These are phyloP conservation scores for Pythium oligandrum DNA, from an alignment of 352 stramenopile species.

Conservation along the genomic window DNA sequence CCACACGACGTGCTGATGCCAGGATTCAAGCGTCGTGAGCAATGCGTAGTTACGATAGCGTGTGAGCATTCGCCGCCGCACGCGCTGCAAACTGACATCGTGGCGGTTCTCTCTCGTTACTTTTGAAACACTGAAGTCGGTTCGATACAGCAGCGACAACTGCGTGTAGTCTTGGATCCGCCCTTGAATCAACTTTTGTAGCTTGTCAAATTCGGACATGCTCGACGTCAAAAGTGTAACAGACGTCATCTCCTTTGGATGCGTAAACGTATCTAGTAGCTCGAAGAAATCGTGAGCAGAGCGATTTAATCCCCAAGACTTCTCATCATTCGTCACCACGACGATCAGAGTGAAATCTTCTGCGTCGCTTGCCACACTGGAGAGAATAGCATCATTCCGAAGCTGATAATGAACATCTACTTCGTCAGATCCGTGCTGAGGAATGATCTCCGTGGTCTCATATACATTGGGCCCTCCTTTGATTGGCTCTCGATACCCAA, in stretches of 20 bases:
- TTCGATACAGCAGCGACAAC: constrained; percentile 30
- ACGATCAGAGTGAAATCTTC: constrained; percentile 21
- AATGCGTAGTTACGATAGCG: constrained; percentile 45
- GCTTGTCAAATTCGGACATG: constrained; percentile 19
- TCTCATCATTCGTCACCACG: constrained; percentile 23
- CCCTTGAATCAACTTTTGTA: constrained; percentile 9
- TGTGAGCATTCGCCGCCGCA: constrained; percentile 31
- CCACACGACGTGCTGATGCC: constrained; percentile 39
- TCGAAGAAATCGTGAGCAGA: constrained; percentile 24
- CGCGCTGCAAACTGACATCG: constrained; percentile 17
- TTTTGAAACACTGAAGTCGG: constrained; percentile 20
- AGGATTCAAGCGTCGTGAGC: constrained; percentile 24
- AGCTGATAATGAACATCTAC: background rate
- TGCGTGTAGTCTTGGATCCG: constrained; percentile 19
- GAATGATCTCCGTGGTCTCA: constrained; percentile 2
- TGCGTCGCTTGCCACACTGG: too few species aligned
- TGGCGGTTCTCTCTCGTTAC: constrained; percentile 29
- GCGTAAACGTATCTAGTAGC: constrained; percentile 23
- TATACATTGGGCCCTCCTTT: background rate
- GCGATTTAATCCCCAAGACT: constrained; percentile 30
- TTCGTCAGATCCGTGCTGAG: constrained; percentile 1
- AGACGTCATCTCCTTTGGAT: constrained; percentile 24
- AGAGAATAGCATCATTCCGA: background rate
- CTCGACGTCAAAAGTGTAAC: constrained; percentile 33
- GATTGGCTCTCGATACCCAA: too few species aligned